Percentiles rank a stretch among this genome's conserved stretches.
phyloP scores from a whole-genome alignment of 257 asterid species.

The Petunia axillaris region DNA sequence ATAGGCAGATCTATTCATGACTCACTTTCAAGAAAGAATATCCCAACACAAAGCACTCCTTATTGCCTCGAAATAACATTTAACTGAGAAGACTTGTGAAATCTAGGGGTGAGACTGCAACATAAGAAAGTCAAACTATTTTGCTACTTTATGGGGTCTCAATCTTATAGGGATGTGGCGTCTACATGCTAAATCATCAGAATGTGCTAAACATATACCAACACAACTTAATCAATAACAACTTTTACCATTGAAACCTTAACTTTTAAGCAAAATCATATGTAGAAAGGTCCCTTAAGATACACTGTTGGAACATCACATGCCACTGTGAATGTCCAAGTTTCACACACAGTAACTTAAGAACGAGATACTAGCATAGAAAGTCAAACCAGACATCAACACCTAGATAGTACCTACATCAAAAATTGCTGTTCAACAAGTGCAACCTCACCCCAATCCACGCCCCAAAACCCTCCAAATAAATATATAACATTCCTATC shows the following conservation, averaged over 20 bases:
- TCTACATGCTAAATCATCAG: not conserved
- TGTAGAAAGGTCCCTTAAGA: not conserved
- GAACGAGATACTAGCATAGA: not conserved
- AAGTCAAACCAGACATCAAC: not conserved
- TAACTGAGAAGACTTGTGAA: not conserved
- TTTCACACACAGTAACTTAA: not conserved
- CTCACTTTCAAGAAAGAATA: conserved; percentile 15
- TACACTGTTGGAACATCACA: not conserved
- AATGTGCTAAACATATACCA: not conserved
- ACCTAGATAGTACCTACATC: not conserved
- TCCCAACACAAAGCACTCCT: conserved; percentile 1
- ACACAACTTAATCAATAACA: not conserved
- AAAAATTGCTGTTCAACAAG: conserved; percentile 3
- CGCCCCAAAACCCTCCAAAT: not conserved
- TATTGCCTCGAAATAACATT: not conserved
- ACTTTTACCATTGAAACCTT: not conserved
- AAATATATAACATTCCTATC: not conserved
- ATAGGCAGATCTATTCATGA: not conserved
- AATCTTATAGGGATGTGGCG: not conserved
- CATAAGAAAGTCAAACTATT: not conserved
- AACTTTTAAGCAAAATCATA: not conserved
- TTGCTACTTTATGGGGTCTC: conserved; percentile 1
- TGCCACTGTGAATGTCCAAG: not conserved
- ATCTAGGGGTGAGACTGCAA: conserved; percentile 5
- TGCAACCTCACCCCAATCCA: conserved; percentile 15